Conservation (phyloP, 2,329 filamentous ascomycete species). For the Apiospora phragmitis region DNA sequence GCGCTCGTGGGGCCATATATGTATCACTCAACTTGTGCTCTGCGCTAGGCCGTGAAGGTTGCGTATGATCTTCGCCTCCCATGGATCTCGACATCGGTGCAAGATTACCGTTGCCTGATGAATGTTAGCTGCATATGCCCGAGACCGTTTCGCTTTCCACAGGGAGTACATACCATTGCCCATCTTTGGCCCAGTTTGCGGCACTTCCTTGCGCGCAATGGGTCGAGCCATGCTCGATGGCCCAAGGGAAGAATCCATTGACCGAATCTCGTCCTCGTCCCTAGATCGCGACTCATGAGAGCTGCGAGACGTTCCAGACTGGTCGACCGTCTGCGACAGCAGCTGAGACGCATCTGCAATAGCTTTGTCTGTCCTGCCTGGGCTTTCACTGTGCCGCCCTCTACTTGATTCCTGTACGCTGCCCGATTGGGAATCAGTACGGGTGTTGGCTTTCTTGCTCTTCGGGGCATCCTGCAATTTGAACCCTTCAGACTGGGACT, state of each 20-base stretch:
- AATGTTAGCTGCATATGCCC: not conserved
- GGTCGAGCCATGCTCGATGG: constrained; percentile 46
- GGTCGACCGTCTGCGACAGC: constrained; percentile 33
- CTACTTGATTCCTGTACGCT: constrained; percentile 38
- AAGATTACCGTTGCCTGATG: constrained; percentile 19
- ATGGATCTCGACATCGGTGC: constrained; percentile 20
- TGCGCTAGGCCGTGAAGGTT: constrained; percentile 27
- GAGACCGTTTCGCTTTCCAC: not conserved
- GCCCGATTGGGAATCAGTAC: constrained; percentile 46
- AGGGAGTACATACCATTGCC: constrained; percentile 12
- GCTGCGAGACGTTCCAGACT: constrained; percentile 47
- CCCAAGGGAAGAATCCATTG: constrained; percentile 44
- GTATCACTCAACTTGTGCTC: constrained; percentile 50
- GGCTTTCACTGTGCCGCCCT: constrained; percentile 38
- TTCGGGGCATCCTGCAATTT: constrained; percentile 81
- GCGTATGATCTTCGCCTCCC: constrained; percentile 26
- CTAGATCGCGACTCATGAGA: constrained; percentile 60
- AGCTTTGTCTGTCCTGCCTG: constrained; percentile 38
- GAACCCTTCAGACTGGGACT: constrained; percentile 58
- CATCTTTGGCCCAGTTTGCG: constrained; percentile 36
- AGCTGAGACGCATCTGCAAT: constrained; percentile 35
- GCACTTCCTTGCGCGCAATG: constrained; percentile 66
- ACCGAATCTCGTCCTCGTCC: constrained; percentile 54
- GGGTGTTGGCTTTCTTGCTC: constrained; percentile 50
- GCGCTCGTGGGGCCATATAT: constrained; percentile 59